Evolutionary conservation across 305 asterid genomes (phyloP).

Genomic region (Fraxinus baroniana): DNA sequence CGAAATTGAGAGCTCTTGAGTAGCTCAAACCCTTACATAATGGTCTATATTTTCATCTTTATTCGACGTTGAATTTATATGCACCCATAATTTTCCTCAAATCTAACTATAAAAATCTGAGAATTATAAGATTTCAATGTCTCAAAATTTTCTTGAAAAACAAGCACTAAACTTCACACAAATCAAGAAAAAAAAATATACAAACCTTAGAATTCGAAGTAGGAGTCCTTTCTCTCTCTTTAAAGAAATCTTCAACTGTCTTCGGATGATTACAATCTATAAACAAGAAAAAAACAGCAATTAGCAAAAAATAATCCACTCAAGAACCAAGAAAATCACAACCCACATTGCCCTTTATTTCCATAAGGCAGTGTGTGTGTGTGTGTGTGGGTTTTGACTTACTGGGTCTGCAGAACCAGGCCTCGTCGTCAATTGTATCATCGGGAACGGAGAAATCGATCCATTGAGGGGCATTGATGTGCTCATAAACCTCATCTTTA

Average conservation of each 20-base stretch:
- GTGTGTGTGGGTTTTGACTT: constrained; percentile 6
- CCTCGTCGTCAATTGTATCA: constrained; percentile 63
- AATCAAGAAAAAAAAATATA: constrained; percentile 10
- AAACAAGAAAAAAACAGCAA: not conserved
- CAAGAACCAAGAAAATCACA: constrained; percentile 18
- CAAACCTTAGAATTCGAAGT: constrained; percentile 59
- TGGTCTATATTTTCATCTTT: no score
- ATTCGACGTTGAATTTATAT: no score
- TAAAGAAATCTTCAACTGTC: constrained; percentile 67
- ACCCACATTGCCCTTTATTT: not conserved
- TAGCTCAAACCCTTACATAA: no score
- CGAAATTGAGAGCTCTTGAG: no score
- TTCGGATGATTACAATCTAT: constrained; percentile 85
- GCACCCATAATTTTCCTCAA: not conserved
- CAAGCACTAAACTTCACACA: not conserved
- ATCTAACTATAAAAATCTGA: not conserved
- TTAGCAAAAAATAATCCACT: not conserved
- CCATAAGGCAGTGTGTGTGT: not conserved
- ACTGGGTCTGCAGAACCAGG: constrained; percentile 98
- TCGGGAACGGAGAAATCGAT: constrained; percentile 62
- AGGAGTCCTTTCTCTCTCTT: constrained; percentile 43
- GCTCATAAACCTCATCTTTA: constrained; percentile 68
- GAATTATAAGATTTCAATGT: not conserved
- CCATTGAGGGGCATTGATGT: constrained; percentile 94
- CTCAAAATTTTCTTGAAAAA: not conserved